These are phyloP conservation scores for Cordyceps farinosa DNA, from an alignment of 2,329 filamentous ascomycete species.

Conservation along the genomic window DNA sequence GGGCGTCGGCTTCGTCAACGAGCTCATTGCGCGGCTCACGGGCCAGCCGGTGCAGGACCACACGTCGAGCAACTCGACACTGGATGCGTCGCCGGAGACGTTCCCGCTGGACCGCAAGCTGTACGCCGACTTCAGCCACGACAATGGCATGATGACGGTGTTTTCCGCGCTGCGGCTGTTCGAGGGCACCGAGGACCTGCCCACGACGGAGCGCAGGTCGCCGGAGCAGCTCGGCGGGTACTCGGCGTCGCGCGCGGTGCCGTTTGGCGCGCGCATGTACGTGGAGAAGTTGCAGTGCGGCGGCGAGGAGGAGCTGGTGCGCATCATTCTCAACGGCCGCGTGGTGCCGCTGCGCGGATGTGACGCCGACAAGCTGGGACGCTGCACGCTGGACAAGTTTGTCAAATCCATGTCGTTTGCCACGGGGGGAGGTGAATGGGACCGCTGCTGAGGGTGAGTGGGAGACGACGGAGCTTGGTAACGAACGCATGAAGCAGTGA, in stretches of 20 bases:
- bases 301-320: conserved; percentile 64
- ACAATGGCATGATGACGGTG: conserved; percentile 79
- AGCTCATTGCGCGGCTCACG: conserved; percentile 79
- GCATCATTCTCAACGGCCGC: conserved; percentile 79
- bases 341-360: conserved; percentile 72
- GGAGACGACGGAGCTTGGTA: background rate
- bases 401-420: conserved; percentile 74
- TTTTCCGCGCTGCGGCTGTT: conserved; percentile 77
- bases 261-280: conserved; percentile 77
- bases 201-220: conserved; percentile 47
- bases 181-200: conserved; percentile 57
- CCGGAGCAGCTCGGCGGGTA: conserved; percentile 61
- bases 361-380: conserved; percentile 63
- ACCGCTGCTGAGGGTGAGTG: conserved; percentile 39
- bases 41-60: conserved; percentile 63
- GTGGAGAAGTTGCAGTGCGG: conserved; percentile 80
- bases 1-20: conserved; percentile 83
- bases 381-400: conserved; percentile 67
- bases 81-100: conserved; percentile 62
- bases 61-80: conserved; percentile 73
- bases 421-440: conserved; percentile 68
- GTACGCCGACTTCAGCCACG: conserved; percentile 90
- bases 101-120: conserved; percentile 69
- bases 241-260: conserved; percentile 73
- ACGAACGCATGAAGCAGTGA: background rate